A percentile compares a stretch with the other conserved stretches of the same genome.
phyloP scores from a whole-genome alignment of 2,329 filamentous ascomycete genomes.

The Colletotrichum siamense region DNA sequence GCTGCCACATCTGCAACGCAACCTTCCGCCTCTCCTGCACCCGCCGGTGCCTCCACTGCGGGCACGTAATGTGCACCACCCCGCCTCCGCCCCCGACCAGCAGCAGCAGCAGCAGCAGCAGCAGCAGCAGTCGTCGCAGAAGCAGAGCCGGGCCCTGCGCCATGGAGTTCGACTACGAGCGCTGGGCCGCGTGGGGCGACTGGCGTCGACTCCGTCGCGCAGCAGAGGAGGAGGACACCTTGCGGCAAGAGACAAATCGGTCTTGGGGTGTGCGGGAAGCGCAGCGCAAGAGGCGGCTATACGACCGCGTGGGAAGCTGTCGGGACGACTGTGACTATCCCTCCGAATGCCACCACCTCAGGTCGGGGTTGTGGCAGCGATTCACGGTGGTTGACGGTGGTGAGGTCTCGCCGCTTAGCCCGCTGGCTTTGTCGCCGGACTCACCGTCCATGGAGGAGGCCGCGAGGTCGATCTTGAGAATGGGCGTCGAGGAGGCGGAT shows the following conservation, averaged over 20 bases:
- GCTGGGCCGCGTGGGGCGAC: slow-evolving; percentile 33
- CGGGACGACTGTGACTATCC: slow-evolving; percentile 1
- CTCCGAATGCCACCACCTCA: background rate
- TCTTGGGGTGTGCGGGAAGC: background rate
- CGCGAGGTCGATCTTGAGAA: background rate
- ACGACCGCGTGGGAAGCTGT: background rate
- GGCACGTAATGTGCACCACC: slow-evolving; percentile 37
- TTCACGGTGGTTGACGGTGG: background rate
- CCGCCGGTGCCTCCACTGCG: slow-evolving; percentile 43
- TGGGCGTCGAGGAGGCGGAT: background rate
- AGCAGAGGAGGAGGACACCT: background rate
- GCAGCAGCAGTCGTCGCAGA: background rate
- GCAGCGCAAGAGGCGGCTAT: background rate
- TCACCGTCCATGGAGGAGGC: background rate
- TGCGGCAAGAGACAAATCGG: background rate
- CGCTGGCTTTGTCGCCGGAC: background rate
- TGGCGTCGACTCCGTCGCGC: slow-evolving; percentile 26
- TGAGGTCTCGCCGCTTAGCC: background rate
- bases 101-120: too few species aligned
- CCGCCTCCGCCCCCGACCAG: background rate
- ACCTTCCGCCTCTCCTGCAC: slow-evolving; percentile 35
- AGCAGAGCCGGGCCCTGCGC: slow-evolving; percentile 22
- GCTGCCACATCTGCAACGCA: slow-evolving; percentile 34
- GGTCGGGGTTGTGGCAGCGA: background rate
- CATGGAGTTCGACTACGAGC: slow-evolving; percentile 36